Base-by-base conservation (phyloP, 176 grass and related monocot genomes). In the Eragrostis nindensis region DNA sequence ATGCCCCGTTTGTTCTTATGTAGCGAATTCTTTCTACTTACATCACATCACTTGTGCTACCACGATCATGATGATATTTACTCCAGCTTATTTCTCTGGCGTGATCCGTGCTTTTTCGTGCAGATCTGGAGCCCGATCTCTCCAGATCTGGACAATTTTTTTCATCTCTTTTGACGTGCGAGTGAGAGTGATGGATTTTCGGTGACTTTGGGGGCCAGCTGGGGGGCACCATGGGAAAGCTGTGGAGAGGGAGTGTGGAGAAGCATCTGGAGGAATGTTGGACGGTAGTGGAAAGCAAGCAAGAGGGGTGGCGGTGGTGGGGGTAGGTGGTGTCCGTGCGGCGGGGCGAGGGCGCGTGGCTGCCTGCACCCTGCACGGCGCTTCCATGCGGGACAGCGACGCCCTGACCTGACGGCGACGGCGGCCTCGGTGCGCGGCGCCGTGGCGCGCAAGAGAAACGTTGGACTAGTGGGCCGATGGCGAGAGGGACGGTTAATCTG, bases 1-100 rank as follows among this genome's bases (percentile, higher is more conserved):
- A 80, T 68, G 7, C 27, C 12, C 27, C 57, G 21, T 44, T 44
- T 59, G 55, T 76, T 46, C 8, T 17, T 68, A 54, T 24, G 39
- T 39, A 49, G 65, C n/a, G 56, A 13, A 76, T 77, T 87, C 72
- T 82, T 82, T 69, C 21, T 74, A 80, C 57, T 36, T 36, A 74
- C n/a, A 52, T 54, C 75, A 74, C n/a, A 52, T 54, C 75, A 21
- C 62, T 77, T 5, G 5, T 47, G 30, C 42, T 36, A 26, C 24
- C 57, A 61, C 26, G 24, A 45, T 44, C 14, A 32, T 73, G 22
- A 38, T 73, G 48, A 26, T 76, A 17, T 43, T 75, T 42, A 68
- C 56, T n/a, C n/a, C n/a, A n/a, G n/a, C 11, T 48, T 25, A 1
- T 49, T 5, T 46, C 24, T 11, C 8, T 19, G 9, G 11, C 36